A percentile compares a stretch with the other conserved stretches of the same genome.
These are phyloP conservation scores for Umbilicus rupestris DNA, from an alignment of 164 flowering plant species.

Conservation along the genomic window DNA sequence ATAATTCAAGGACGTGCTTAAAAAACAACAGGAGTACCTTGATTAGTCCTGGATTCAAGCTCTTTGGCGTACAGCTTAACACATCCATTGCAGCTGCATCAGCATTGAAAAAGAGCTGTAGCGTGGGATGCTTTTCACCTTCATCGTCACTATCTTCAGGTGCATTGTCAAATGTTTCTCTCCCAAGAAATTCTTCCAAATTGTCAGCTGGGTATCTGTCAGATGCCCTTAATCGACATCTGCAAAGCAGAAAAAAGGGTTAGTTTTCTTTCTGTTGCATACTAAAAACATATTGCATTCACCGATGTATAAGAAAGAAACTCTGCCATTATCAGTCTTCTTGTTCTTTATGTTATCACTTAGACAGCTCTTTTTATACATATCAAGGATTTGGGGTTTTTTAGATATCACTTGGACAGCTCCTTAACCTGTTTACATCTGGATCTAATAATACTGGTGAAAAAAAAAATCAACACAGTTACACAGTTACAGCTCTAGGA, in stretches of 20 bases:
- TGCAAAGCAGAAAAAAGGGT: background rate
- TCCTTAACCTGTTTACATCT: too few relatives aligned
- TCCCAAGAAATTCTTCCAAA: background rate
- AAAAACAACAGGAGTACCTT: background rate
- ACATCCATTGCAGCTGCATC: background rate
- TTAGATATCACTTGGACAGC: too few relatives aligned
- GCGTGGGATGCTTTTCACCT: conserved; percentile 1
- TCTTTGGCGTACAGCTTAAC: conserved; percentile 6
- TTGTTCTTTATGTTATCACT: background rate
- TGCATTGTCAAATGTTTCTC: background rate
- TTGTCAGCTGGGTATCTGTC: conserved; percentile 5
- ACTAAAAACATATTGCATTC: too few relatives aligned
- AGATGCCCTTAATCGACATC: background rate
- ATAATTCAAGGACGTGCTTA: conserved; percentile 1
- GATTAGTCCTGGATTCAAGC: conserved; percentile 1
- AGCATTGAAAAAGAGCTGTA: background rate
- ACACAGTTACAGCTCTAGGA: too few relatives aligned
- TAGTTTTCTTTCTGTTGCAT: background rate
- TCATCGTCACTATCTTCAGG: background rate
- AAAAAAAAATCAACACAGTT: too few relatives aligned
- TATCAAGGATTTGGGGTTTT: too few relatives aligned
- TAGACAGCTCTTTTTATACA: too few relatives aligned
- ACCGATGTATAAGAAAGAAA: background rate
- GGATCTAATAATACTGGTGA: too few relatives aligned
- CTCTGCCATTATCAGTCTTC: background rate